A percentile compares a stretch with the other conserved stretches of the same genome.
Conservation (phyloP, 2,329 filamentous ascomycete genomes). For the Orbilia quercus region DNA sequence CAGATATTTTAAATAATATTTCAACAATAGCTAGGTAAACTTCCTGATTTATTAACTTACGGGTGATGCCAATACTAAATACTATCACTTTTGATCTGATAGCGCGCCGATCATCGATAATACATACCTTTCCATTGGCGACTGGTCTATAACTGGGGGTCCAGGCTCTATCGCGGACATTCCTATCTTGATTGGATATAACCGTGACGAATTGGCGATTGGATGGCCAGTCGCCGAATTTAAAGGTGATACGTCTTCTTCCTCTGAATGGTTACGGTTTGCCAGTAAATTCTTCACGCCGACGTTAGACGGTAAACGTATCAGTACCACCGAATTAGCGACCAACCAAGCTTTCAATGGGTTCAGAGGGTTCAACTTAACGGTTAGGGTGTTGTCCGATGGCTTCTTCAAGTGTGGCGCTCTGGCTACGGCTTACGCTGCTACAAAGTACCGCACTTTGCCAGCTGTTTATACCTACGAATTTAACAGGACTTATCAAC, state of each 20-base stretch:
- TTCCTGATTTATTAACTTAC: not conserved
- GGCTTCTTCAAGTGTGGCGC: constrained; percentile 62
- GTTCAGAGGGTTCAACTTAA: constrained; percentile 61
- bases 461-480: constrained; percentile 62
- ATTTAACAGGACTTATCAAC: constrained; percentile 65
- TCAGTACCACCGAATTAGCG: constrained; percentile 54
- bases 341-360: constrained; percentile 45
- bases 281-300: constrained; percentile 35
- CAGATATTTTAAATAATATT: constrained; percentile 8
- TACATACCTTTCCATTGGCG: constrained; percentile 58
- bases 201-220: constrained; percentile 61
- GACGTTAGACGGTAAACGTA: constrained; percentile 8
- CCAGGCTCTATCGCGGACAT: constrained; percentile 60
- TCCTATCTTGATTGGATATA: constrained; percentile 63
- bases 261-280: constrained; percentile 49
- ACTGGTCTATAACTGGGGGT: constrained; percentile 60
- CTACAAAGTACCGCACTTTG: constrained; percentile 61
- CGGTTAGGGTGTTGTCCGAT: constrained; percentile 61
- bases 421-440: constrained; percentile 62
- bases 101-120: constrained; percentile 60
- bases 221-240: not conserved
- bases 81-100: not conserved
- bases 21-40: constrained; percentile 10
- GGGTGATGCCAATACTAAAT: not conserved
- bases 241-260: constrained; percentile 51